phyloP scores from a whole-genome alignment of 2,329 filamentous ascomycete genomes.

The Scytalidium sp. region DNA sequence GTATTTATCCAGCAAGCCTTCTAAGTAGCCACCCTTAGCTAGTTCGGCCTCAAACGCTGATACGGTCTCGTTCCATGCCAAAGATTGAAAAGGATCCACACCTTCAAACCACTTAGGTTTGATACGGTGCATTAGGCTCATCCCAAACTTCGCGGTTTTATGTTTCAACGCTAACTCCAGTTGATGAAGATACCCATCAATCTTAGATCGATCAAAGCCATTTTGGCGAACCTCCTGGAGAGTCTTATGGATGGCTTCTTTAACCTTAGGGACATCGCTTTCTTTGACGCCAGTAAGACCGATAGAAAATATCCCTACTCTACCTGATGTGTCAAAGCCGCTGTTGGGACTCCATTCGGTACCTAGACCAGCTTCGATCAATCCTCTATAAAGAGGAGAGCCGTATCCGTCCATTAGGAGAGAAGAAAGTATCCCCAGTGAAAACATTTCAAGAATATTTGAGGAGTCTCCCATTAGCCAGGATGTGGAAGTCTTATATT shows the following conservation, averaged over 20 bases:
- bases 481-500: conserved; percentile 90
- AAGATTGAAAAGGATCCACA: conserved; percentile 83
- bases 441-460: conserved; percentile 85
- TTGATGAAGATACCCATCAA: conserved; percentile 91
- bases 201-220: conserved; percentile 86
- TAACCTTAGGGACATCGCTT: conserved; percentile 73
- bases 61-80: conserved; percentile 90
- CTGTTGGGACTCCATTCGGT: conserved; percentile 94
- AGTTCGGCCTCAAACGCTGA: conserved; percentile 76
- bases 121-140: conserved; percentile 83
- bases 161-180: conserved; percentile 91
- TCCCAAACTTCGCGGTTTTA: conserved; percentile 93
- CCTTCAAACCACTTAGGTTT: conserved; percentile 96
- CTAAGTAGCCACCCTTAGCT: conserved; percentile 75
- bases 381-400: conserved; percentile 82
- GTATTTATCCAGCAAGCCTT: conserved; percentile 84
- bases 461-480: conserved; percentile 86
- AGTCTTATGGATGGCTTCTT: conserved; percentile 69
- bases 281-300: conserved; percentile 88
- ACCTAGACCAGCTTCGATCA: conserved; percentile 87
- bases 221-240: conserved; percentile 66
- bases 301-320: conserved; percentile 80
- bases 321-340: conserved; percentile 79
- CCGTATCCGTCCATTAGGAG: conserved; percentile 92
- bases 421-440: conserved; percentile 75